Percentiles rank a stretch among this genome's conserved stretches.
These are phyloP conservation scores for Aureobasidium namibiae DNA, from an alignment of 2,329 filamentous ascomycete genomes.

Conservation along the genomic window DNA sequence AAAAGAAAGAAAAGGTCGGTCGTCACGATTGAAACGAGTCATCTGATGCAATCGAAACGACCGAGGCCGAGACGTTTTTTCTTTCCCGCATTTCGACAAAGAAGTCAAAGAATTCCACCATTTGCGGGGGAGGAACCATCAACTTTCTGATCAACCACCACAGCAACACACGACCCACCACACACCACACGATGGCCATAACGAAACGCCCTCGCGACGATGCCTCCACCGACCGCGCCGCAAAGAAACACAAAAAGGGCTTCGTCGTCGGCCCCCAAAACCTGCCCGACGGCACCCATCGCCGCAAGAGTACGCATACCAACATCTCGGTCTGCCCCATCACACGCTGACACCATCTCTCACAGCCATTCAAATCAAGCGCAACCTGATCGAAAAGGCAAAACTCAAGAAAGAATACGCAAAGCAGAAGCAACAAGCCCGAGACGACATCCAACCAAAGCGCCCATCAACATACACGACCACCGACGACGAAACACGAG, in stretches of 20 bases:
- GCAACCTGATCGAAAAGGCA: slow-evolving; percentile 79
- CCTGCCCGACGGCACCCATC: slow-evolving; percentile 80
- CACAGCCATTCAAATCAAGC: slow-evolving; percentile 79
- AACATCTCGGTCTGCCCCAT: neutral
- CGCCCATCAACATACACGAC: slow-evolving; percentile 24
- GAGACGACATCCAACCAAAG: slow-evolving; percentile 20
- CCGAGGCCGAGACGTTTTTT: neutral
- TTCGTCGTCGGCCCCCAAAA: slow-evolving; percentile 86
- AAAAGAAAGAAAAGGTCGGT: neutral
- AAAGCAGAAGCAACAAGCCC: slow-evolving; percentile 63
- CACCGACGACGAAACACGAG: slow-evolving; percentile 15
- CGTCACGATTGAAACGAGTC: neutral
- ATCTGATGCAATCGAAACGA: slow-evolving; percentile 5
- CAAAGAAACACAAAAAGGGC: slow-evolving; percentile 53
- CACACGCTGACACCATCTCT: neutral
- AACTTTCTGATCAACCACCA: neutral
- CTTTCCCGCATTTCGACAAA: neutral
- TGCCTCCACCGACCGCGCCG: slow-evolving; percentile 23
- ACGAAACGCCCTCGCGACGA: slow-evolving; percentile 10
- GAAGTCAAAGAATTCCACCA: neutral
- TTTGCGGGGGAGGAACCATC: neutral
- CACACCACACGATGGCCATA: neutral
- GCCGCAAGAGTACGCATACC: slow-evolving; percentile 57
- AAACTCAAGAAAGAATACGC: slow-evolving; percentile 90
- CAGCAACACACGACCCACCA: neutral